Evolutionary conservation across 352 stramenopile species (phyloP), one percentile per base, ranked within the genome.

Genomic region (Elongisporangium prolatum): DNA sequence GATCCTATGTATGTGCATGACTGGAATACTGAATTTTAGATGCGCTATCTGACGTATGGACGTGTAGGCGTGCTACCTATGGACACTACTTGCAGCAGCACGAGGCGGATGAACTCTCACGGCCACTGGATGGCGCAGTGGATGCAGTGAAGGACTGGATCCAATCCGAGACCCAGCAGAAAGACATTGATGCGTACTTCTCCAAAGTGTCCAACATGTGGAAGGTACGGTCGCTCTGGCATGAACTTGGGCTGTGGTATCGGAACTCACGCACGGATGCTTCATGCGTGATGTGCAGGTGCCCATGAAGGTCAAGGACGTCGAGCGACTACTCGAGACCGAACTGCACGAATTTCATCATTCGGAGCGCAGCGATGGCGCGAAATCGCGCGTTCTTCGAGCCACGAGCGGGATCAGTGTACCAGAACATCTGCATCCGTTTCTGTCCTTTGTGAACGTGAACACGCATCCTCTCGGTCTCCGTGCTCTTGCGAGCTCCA

Each of bases 401-500:
- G 77, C 79, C 1, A 49, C 64, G 7, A 55, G 48, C 21, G 49
- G 61, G 2, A 52, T 88, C 16, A 38, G 34, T 2, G 59, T 91
- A 4, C 82, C 82, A 0, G 50, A 52, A 0, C 63, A 88, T 48
- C 49, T 89, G 17, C 52, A 74, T 6, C 50, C 56, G 9, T 44
- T 73, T 44, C 73, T 93, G 22, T 72, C 80, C 22, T 93, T 84
- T 63, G 51, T 93, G 38, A 93, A 73, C 56, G 61, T 89, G 9
- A 93, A 89, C 57, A 71, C 77, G 20, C 78, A 90, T 22, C 83
- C 83, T 13, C 52, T 93, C 13, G 57, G 67, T 9, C 65, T 93
- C 20, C 75, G 76, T 47, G 66, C 80, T 2, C 71, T 84, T 4
- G 68, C 68, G 8, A 44, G 69, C 9, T 71, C 73, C 4, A 57